Evolutionary conservation across 2,329 filamentous ascomycete species (phyloP).

Genomic region (Aspergillus quadrilineatus): DNA sequence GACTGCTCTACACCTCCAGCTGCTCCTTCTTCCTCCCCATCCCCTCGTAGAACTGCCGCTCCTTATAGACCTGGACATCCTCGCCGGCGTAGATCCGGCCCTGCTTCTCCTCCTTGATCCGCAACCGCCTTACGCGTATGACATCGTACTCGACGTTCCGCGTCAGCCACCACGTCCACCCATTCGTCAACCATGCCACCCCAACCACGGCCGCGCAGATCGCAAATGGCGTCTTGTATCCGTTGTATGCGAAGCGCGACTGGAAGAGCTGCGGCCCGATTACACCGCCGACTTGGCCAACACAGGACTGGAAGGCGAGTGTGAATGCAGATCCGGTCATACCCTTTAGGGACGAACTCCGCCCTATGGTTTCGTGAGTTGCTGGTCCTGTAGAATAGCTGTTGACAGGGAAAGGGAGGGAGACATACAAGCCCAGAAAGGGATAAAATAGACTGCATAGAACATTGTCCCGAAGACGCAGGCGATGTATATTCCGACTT

Average conservation of each 20-base stretch:
- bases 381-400: not conserved
- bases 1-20: not conserved
- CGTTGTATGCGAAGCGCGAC: slow-evolving; percentile 10
- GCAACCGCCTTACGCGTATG: not conserved
- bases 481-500: slow-evolving; percentile 14
- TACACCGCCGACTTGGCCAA: slow-evolving; percentile 16
- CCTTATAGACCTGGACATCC: slow-evolving; percentile 11
- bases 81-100: slow-evolving; percentile 13
- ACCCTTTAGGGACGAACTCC: slow-evolving; percentile 11
- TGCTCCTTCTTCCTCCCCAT: not conserved
- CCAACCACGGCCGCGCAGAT: slow-evolving; percentile 12
- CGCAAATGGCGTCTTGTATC: slow-evolving; percentile 15
- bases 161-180: slow-evolving; percentile 17
- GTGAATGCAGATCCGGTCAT: slow-evolving; percentile 14
- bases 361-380: not conserved
- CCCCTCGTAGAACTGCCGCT: slow-evolving; percentile 9
- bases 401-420: not conserved
- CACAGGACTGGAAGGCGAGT: slow-evolving; percentile 15
- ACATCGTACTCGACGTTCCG: slow-evolving; percentile 10
- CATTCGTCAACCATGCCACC: slow-evolving; percentile 10
- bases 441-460: slow-evolving; percentile 16
- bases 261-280: slow-evolving; percentile 14
- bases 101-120: slow-evolving; percentile 10
- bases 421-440: slow-evolving; percentile 18
- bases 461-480: slow-evolving; percentile 19